Conservation (phyloP, 768 basidiomycete genomes). For the Rhizopogon vesiculosus region DNA sequence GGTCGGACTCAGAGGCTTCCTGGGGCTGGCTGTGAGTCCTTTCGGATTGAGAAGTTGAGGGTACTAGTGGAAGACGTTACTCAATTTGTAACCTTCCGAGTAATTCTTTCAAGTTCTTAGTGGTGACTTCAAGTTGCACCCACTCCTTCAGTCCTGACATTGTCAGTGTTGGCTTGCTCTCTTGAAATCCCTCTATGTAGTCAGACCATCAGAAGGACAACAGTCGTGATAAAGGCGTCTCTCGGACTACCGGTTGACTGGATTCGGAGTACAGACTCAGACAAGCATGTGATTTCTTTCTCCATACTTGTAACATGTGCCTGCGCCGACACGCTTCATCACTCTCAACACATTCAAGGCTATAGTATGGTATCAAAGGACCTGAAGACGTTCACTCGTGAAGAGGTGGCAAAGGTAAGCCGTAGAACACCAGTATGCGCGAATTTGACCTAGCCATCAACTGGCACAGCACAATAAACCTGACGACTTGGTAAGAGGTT, state of each 20-base stretch:
- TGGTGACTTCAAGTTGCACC: too few species aligned
- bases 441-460: neutral
- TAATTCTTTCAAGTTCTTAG: too few species aligned
- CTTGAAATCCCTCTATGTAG: too few species aligned
- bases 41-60: too few species aligned
- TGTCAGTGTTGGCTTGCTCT: neutral
- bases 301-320: neutral
- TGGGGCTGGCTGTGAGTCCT: too few species aligned
- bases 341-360: neutral
- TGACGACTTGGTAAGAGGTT: conserved; percentile 57
- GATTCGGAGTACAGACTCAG: too few species aligned
- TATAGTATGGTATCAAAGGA: neutral
- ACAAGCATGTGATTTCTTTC: neutral
- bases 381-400: conserved; percentile 44
- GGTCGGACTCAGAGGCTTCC: too few species aligned
- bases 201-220: too few species aligned
- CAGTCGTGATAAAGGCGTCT: too few species aligned
- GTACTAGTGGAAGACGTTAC: too few species aligned
- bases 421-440: neutral
- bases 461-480: conserved; percentile 64
- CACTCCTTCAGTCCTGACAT: neutral
- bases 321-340: neutral
- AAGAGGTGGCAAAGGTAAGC: conserved; percentile 67
- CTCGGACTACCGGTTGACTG: too few species aligned
- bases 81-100: too few species aligned